Percentiles rank a stretch among this genome's conserved stretches.
These are phyloP conservation scores for Phialophora macrospora DNA, from an alignment of 2,329 filamentous ascomycete genomes.

Conservation along the genomic window DNA sequence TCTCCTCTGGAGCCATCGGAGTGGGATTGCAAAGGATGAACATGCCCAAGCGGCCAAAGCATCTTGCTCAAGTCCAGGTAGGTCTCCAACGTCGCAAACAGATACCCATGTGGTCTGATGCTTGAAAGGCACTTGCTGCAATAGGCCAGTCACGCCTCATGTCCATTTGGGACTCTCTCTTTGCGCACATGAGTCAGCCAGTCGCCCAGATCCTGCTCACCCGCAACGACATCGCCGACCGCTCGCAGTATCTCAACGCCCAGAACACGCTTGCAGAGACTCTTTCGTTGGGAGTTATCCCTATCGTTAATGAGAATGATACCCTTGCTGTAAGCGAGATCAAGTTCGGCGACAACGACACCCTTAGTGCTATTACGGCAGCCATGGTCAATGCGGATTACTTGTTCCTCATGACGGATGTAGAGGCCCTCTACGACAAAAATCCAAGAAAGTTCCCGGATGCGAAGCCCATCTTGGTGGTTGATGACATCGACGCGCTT, in stretches of 20 bases:
- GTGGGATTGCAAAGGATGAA: slow-evolving; percentile 91
- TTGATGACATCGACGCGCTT: slow-evolving; percentile 82
- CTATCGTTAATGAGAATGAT: slow-evolving; percentile 99
- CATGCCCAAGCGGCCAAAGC: slow-evolving; percentile 82
- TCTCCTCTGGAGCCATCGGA: slow-evolving; percentile 95
- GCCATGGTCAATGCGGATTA: slow-evolving; percentile 97
- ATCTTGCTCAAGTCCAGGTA: slow-evolving; percentile 84
- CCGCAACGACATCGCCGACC: slow-evolving; percentile 93
- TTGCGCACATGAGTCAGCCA: slow-evolving; percentile 83
- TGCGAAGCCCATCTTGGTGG: slow-evolving; percentile 86
- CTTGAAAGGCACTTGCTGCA: slow-evolving; percentile 75
- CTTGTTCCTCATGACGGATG: slow-evolving; percentile 97
- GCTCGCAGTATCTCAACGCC: slow-evolving; percentile 92
- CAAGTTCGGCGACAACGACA: slow-evolving; percentile 99
- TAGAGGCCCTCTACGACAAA: slow-evolving; percentile 95
- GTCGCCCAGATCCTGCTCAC: slow-evolving; percentile 95
- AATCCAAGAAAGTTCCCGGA: slow-evolving; percentile 86
- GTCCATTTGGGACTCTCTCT: slow-evolving; percentile 92
- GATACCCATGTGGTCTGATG: not conserved
- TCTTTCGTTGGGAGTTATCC: slow-evolving; percentile 92
- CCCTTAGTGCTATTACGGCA: slow-evolving; percentile 91
- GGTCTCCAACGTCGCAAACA: slow-evolving; percentile 17
- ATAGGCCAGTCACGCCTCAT: slow-evolving; percentile 96
- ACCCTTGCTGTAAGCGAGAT: slow-evolving; percentile 96
- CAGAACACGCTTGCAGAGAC: slow-evolving; percentile 93